Base-by-base conservation (phyloP, 192 early-diverging fungal species). In the Umbelopsis isabellina region DNA sequence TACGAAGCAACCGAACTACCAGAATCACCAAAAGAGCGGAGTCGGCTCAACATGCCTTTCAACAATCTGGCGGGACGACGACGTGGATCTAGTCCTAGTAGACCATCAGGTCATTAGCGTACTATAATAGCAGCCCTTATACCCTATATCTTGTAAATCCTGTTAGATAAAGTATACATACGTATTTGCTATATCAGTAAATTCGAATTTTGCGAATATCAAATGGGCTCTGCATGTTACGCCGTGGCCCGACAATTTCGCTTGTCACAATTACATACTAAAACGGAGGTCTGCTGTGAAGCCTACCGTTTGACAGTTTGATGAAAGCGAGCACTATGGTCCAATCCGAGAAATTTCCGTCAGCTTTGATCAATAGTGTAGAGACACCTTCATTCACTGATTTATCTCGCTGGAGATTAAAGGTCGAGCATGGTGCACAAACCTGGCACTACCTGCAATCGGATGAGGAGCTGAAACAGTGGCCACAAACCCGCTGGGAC, bases 341-440 rank as follows among this genome's bases (percentile, higher is more conserved):
- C 27, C 21, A 61, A 37, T 27, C 55, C 23, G 69, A 71, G 52
- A 71, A 18, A 25, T 71, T 55, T 46, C 51, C 50, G 20, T 71
- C 69, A 8, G 69, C 69, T 9, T 46, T 46, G 12, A 33, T 71
- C 15, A 33, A 55, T 44, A 25, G 22, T 41, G n/a, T 46, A 6
- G 21, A 49, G 16, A 78, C 72, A 3, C 74, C 80, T 33, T 20
- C 50, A 2, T 80, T 73, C 44, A 92, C 95, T 20, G 94, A 98
- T 79, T 87, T 91, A 50, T 79, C 82, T 47, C 89, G 90, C 51
- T 99, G 97, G 97, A 85, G 95, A 10, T 85, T 99, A 49, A 78
- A 84, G 30, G 91, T 90, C 15, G 90, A 91, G 55, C 88, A 94
- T 52, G 97, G 97, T 13, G 86, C 90, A 15, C 97, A 99, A 74